These are phyloP conservation scores for Dicorynia guianensis DNA, from an alignment of 306 rosid genomes.

Conservation along the genomic window DNA sequence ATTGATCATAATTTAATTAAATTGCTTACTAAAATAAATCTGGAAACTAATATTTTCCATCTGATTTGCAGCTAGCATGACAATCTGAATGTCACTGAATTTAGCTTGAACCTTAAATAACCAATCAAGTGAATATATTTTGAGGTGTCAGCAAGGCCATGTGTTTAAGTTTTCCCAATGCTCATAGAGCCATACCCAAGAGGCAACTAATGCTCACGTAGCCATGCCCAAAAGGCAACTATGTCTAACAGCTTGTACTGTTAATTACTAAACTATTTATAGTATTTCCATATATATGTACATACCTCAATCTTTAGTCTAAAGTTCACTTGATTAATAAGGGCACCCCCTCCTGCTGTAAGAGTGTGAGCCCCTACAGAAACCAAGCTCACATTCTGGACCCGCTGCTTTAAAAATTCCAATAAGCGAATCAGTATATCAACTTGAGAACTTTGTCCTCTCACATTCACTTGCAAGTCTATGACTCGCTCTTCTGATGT, in stretches of 20 bases:
- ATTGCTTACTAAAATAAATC: too few species aligned
- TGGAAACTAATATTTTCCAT: not conserved
- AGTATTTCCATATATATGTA: not conserved
- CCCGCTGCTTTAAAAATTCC: conserved; percentile 68
- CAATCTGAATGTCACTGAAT: not conserved
- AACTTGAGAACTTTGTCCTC: conserved; percentile 55
- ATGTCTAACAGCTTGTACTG: not conserved
- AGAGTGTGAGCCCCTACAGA: conserved; percentile 68
- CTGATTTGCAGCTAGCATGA: not conserved
- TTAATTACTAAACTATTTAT: not conserved
- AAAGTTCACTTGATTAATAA: conserved; percentile 51
- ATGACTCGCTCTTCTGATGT: conserved; percentile 53
- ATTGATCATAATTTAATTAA: too few species aligned
- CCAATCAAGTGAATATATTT: not conserved
- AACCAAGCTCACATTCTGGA: conserved; percentile 53
- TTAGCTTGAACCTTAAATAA: not conserved
- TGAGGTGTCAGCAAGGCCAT: not conserved
- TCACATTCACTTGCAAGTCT: conserved; percentile 66
- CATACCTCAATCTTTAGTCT: conserved; percentile 85
- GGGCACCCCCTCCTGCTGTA: conserved; percentile 41
- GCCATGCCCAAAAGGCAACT: not conserved
- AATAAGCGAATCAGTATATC: conserved; percentile 63
- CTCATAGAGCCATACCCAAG: not conserved
- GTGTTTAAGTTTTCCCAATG: too few species aligned
- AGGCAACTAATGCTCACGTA: not conserved